These are phyloP conservation scores for Physcomitrellopsis africana DNA, from an alignment of 225 moss, liverwort and hornwort species.

Conservation along the genomic window DNA sequence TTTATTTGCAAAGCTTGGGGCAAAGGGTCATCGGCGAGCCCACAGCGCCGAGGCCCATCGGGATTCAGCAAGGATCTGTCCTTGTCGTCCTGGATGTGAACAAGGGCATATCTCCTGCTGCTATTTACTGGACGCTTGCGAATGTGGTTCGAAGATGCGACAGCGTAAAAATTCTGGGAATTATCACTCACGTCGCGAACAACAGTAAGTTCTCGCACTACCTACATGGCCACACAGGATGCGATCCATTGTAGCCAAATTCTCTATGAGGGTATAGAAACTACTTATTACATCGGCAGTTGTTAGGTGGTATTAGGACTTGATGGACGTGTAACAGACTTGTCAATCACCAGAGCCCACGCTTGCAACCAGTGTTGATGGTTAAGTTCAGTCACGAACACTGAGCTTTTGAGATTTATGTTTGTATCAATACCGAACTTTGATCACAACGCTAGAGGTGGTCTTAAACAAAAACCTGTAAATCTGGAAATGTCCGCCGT, in stretches of 20 bases:
- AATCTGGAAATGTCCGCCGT: too few relatives aligned
- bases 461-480: too few relatives aligned
- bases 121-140: conserved; percentile 46
- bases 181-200: conserved; percentile 48
- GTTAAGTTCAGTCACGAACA: too few relatives aligned
- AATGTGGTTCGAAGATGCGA: conserved; percentile 51
- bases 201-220: conserved; percentile 33
- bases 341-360: not conserved
- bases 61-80: conserved; percentile 41
- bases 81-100: conserved; percentile 54
- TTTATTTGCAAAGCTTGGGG: conserved; percentile 41
- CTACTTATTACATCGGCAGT: too few relatives aligned
- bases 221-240: too few relatives aligned
- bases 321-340: not conserved
- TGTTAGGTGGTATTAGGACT: too few relatives aligned
- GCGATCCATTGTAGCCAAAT: too few relatives aligned
- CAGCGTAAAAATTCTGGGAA: conserved; percentile 49
- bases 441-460: too few relatives aligned
- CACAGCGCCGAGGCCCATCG: conserved; percentile 28
- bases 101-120: conserved; percentile 36
- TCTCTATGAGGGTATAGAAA: too few relatives aligned
- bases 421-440: too few relatives aligned
- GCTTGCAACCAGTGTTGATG: not conserved
- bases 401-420: too few relatives aligned
- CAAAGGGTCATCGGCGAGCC: conserved; percentile 37